phyloP scores from a whole-genome alignment of 805 yeast genomes.

The Kuraishia molischiana region DNA sequence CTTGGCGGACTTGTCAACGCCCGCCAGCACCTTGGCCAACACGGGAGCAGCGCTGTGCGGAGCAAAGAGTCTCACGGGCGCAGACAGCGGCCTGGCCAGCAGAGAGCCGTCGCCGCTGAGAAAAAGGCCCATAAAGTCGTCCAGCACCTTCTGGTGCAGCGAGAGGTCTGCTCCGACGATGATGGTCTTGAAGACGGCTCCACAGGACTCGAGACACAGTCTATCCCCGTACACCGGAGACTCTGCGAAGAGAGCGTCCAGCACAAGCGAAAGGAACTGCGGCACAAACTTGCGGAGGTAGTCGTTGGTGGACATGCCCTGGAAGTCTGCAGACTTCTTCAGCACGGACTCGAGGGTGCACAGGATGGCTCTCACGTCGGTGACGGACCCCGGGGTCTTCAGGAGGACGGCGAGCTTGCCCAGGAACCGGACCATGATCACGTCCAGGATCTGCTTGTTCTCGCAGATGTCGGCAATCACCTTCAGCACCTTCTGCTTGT shows the following conservation, averaged over 20 bases:
- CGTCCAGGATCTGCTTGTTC: conserved; percentile 32
- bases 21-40: conserved; percentile 38
- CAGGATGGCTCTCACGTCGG: conserved; percentile 16
- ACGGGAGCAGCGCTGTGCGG: conserved; percentile 23
- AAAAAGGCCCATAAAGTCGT: conserved; percentile 27
- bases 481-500: conserved; percentile 23
- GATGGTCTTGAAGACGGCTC: conserved; percentile 31
- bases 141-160: conserved; percentile 36
- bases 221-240: conserved; percentile 12
- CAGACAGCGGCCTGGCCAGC: conserved; percentile 10
- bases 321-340: conserved; percentile 6
- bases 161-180: conserved; percentile 25
- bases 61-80: conserved; percentile 12
- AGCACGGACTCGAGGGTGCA: conserved; percentile 11
- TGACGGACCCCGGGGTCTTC: conserved; percentile 5
- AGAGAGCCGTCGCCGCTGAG: conserved; percentile 11
- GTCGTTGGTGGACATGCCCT: conserved; percentile 12
- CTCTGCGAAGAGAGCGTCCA: conserved; percentile 4
- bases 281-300: conserved; percentile 36
- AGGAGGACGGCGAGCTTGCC: conserved; percentile 22
- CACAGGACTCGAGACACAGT: conserved; percentile 25
- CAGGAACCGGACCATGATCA: conserved; percentile 31
- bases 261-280: conserved; percentile 17
- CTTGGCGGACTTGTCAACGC: conserved; percentile 33
- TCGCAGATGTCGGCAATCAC: conserved; percentile 27